phyloP scores from a whole-genome alignment of 164 flowering plant genomes.

The Cinnamomum chago region DNA sequence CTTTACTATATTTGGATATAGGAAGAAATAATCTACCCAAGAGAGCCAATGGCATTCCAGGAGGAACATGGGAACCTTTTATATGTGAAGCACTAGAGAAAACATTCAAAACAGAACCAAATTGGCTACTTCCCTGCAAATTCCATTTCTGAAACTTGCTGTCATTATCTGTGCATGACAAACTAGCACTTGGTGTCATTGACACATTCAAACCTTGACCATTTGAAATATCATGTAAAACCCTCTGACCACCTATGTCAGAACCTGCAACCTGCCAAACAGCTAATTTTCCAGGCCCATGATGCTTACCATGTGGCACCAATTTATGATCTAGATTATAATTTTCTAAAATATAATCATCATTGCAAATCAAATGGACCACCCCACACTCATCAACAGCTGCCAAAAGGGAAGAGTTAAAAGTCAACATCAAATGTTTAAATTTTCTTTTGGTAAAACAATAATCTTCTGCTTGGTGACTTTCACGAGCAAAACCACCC shows the following conservation, averaged over 20 bases:
- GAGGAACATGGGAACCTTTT: conserved; percentile 12
- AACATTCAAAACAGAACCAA: conserved; percentile 28
- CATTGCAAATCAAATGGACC: conserved; percentile 46
- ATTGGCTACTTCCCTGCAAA: conserved; percentile 14
- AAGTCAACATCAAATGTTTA: conserved; percentile 53
- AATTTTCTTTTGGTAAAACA: conserved; percentile 35
- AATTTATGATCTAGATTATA: conserved; percentile 25
- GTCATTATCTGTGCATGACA: conserved; percentile 8
- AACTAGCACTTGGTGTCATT: conserved; percentile 7
- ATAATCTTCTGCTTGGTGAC: conserved; percentile 6
- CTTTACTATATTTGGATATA: conserved; percentile 27
- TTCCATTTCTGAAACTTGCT: conserved; percentile 13
- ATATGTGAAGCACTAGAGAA: conserved; percentile 33
- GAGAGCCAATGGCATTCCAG: conserved; percentile 18
- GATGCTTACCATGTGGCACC: conserved; percentile 36
- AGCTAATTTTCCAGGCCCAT: conserved; percentile 43
- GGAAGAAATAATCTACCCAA: conserved; percentile 68
- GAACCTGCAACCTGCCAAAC: conserved; percentile 76
- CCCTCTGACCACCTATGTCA: conserved; percentile 55
- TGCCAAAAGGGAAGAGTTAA: conserved; percentile 61
- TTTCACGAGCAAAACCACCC: conserved; percentile 10
- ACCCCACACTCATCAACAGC: conserved; percentile 73
- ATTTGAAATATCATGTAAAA: conserved; percentile 22
- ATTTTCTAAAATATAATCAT: conserved; percentile 35
- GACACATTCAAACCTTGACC: conserved; percentile 6